Evolutionary conservation across 192 early-diverging fungal species (phyloP).

Genomic region (Bifiguratus adelaidae): DNA sequence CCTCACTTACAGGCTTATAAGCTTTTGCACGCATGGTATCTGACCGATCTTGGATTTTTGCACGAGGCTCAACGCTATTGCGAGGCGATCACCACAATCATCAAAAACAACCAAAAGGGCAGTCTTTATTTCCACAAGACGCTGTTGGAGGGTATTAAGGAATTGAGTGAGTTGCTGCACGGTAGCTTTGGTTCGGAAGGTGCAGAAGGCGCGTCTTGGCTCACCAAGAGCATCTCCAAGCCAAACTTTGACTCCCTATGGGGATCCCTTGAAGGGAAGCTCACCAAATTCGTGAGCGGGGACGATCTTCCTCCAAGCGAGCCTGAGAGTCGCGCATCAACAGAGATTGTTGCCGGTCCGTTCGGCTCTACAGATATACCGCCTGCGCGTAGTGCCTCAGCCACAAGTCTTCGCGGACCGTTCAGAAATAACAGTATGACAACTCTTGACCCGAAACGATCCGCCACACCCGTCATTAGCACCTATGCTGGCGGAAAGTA

Average conservation of each 20-base stretch:
- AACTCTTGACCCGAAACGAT: background rate
- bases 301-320: slow-evolving; percentile 28
- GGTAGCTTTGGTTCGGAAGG: slow-evolving; percentile 20
- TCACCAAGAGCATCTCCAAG: slow-evolving; percentile 40
- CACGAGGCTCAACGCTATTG: slow-evolving; percentile 68
- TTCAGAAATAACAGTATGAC: slow-evolving; percentile 1
- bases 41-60: slow-evolving; percentile 70
- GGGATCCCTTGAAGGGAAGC: slow-evolving; percentile 43
- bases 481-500: too few relatives aligned
- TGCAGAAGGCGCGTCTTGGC: slow-evolving; percentile 17
- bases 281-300: slow-evolving; percentile 49
- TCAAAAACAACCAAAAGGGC: slow-evolving; percentile 61
- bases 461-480: too few relatives aligned
- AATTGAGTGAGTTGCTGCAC: slow-evolving; percentile 56
- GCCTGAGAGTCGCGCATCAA: slow-evolving; percentile 17
- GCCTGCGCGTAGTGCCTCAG: slow-evolving; percentile 5
- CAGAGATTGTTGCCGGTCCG: slow-evolving; percentile 17
- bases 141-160: slow-evolving; percentile 61
- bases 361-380: background rate
- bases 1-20: slow-evolving; percentile 91
- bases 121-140: slow-evolving; percentile 71
- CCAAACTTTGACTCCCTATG: slow-evolving; percentile 42
- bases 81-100: slow-evolving; percentile 58
- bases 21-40: slow-evolving; percentile 65
- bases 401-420: slow-evolving; percentile 5